phyloP scores from a whole-genome alignment of 176 grass and related monocot species.

The Oryza officinalis region DNA sequence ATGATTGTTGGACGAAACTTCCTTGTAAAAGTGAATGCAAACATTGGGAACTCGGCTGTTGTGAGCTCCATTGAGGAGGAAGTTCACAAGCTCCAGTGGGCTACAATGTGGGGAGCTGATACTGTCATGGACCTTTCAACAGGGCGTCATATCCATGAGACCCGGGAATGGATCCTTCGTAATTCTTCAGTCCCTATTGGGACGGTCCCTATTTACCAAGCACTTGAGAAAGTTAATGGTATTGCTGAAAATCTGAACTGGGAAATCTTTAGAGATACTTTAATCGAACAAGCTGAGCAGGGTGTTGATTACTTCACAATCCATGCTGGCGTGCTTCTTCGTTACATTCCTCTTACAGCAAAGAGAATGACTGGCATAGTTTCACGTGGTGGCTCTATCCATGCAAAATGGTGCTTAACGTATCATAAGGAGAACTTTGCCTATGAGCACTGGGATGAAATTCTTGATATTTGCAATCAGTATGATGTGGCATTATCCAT shows the following conservation, averaged over 20 bases:
- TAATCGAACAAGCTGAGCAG: constrained; percentile 97
- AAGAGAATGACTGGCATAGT: constrained; percentile 99
- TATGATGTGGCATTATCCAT: constrained; percentile 95
- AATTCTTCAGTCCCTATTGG: constrained; percentile 96
- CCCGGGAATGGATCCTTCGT: constrained; percentile 92
- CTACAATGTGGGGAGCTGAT: constrained; percentile 99
- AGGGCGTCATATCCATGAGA: constrained; percentile 95
- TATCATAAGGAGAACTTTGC: constrained; percentile 99
- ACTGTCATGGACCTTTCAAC: constrained; percentile 99
- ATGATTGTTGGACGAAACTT: constrained; percentile 99
- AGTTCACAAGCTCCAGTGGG: constrained; percentile 99
- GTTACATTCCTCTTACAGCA: constrained; percentile 96
- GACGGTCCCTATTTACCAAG: constrained; percentile 97
- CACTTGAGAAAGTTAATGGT: constrained; percentile 97
- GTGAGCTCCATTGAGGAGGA: constrained; percentile 96
- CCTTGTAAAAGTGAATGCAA: constrained; percentile 95
- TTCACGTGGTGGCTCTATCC: constrained; percentile 95
- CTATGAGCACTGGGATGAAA: constrained; percentile 98
- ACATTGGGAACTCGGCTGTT: constrained; percentile 94
- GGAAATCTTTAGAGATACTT: constrained; percentile 90
- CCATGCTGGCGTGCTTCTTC: constrained; percentile 88
- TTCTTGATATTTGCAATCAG: constrained; percentile 97
- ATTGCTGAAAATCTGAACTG: constrained; percentile 88
- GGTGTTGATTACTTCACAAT: constrained; percentile 99
- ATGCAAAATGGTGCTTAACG: constrained; percentile 97